Conservation (phyloP, 2,329 filamentous ascomycete genomes). For the Pezicula radicicola region DNA sequence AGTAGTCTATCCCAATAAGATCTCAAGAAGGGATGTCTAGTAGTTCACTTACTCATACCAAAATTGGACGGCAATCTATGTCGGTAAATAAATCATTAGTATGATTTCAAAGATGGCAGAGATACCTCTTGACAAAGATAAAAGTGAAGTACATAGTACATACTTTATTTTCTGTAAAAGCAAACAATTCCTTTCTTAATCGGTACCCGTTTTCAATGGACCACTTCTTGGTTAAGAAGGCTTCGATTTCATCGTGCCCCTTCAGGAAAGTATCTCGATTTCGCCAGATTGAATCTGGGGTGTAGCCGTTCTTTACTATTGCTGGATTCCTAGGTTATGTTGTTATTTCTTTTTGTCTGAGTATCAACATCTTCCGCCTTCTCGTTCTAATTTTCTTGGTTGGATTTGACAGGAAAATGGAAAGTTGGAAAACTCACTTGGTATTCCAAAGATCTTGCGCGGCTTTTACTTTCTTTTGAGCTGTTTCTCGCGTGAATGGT, state of each 20-base stretch:
- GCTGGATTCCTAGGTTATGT: constrained; percentile 53
- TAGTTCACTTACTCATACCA: constrained; percentile 46
- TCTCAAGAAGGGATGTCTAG: too few relatives aligned
- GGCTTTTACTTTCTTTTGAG: constrained; percentile 74
- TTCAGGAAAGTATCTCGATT: constrained; percentile 70
- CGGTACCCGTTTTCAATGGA: constrained; percentile 66
- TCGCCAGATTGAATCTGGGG: constrained; percentile 73
- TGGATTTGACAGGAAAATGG: neutral
- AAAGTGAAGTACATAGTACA: neutral
- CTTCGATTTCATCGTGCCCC: constrained; percentile 65
- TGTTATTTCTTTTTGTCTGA: neutral
- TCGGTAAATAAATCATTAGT: neutral
- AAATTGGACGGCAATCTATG: constrained; percentile 78
- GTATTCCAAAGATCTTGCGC: constrained; percentile 85
- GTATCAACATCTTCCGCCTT: too few relatives aligned
- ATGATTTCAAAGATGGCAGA: neutral
- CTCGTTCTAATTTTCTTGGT: too few relatives aligned
- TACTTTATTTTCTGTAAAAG: constrained; percentile 66
- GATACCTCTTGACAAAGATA: neutral
- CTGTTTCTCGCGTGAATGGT: constrained; percentile 73
- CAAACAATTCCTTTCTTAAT: constrained; percentile 80
- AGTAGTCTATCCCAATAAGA: too few relatives aligned
- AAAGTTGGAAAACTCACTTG: constrained; percentile 42
- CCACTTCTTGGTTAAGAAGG: constrained; percentile 74
- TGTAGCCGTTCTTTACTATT: constrained; percentile 69